Conservation (phyloP, 192 early-diverging fungal species). For the Podila verticillata region DNA sequence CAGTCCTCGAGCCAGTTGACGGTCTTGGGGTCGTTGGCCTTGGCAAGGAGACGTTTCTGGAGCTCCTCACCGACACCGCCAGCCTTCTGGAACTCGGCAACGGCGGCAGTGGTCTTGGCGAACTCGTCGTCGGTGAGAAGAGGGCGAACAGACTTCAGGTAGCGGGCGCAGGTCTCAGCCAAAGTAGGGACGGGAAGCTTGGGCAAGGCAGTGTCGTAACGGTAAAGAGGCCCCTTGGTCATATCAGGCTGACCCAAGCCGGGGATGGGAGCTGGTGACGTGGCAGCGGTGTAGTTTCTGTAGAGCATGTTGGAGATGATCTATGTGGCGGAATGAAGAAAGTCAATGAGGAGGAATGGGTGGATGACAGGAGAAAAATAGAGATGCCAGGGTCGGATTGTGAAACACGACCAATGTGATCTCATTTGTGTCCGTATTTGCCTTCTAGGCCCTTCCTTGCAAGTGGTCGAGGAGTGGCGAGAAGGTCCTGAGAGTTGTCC, state of each 20-base stretch:
- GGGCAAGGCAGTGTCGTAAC: slow-evolving; percentile 81
- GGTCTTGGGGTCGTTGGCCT: slow-evolving; percentile 75
- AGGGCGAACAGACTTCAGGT: slow-evolving; percentile 82
- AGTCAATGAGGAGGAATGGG: not conserved
- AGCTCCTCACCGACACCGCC: slow-evolving; percentile 86
- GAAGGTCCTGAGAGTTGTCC: too few species aligned
- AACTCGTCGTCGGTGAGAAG: slow-evolving; percentile 77
- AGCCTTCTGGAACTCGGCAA: slow-evolving; percentile 82
- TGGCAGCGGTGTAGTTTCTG: slow-evolving; percentile 52
- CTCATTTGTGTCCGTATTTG: too few species aligned
- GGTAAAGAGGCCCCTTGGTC: slow-evolving; percentile 71
- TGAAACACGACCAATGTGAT: too few species aligned
- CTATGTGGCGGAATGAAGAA: slow-evolving; percentile 10
- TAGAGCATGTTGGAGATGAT: slow-evolving; percentile 50
- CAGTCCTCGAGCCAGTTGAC: slow-evolving; percentile 96
- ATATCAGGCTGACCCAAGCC: slow-evolving; percentile 49
- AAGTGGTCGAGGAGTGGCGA: too few species aligned
- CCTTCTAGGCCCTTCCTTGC: too few species aligned
- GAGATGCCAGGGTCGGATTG: not conserved
- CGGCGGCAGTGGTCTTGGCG: slow-evolving; percentile 69
- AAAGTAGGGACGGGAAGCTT: slow-evolving; percentile 91
- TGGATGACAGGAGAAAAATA: not conserved
- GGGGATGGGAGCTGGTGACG: slow-evolving; percentile 11
- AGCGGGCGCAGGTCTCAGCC: slow-evolving; percentile 83
- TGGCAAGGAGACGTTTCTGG: slow-evolving; percentile 84